phyloP scores from a whole-genome alignment of 805 yeast genomes.

The Nakazawaea wyomingensis region DNA sequence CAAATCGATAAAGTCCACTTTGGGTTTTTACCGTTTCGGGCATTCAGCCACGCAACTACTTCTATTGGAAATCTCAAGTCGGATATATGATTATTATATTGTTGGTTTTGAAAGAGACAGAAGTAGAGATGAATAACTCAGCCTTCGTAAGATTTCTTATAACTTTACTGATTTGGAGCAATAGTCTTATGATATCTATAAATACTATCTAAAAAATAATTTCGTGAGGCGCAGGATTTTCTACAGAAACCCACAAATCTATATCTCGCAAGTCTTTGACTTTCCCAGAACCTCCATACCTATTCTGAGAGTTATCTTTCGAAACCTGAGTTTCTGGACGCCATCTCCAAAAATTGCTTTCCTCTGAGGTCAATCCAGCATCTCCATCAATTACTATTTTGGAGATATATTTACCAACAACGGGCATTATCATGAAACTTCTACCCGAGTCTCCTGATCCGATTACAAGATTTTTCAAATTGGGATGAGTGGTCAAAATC shows the following conservation, averaged over 20 bases:
- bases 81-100: too few relatives aligned
- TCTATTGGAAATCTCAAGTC: too few relatives aligned
- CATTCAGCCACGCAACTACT: neutral
- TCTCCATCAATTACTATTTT: slow-evolving; percentile 17
- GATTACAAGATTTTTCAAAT: slow-evolving; percentile 14
- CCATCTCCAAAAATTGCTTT: slow-evolving; percentile 16
- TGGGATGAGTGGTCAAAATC: slow-evolving; percentile 19
- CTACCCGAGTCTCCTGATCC: slow-evolving; percentile 24
- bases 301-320: slow-evolving; percentile 19
- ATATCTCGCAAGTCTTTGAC: slow-evolving; percentile 25
- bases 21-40: neutral
- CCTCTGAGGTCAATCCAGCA: slow-evolving; percentile 14
- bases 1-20: neutral
- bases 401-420: slow-evolving; percentile 19
- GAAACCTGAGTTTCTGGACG: slow-evolving; percentile 13
- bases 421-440: slow-evolving; percentile 23
- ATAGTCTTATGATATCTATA: too few relatives aligned
- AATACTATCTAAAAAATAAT: slow-evolving; percentile 9
- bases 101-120: too few relatives aligned
- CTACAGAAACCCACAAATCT: slow-evolving; percentile 21
- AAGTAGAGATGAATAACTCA: too few relatives aligned
- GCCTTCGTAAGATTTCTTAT: too few relatives aligned
- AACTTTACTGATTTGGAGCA: too few relatives aligned
- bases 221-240: slow-evolving; percentile 16
- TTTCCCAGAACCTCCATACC: slow-evolving; percentile 26